Evolutionary conservation across 2,329 filamentous ascomycete species (phyloP).

Genomic region (Xylaria polymorpha): DNA sequence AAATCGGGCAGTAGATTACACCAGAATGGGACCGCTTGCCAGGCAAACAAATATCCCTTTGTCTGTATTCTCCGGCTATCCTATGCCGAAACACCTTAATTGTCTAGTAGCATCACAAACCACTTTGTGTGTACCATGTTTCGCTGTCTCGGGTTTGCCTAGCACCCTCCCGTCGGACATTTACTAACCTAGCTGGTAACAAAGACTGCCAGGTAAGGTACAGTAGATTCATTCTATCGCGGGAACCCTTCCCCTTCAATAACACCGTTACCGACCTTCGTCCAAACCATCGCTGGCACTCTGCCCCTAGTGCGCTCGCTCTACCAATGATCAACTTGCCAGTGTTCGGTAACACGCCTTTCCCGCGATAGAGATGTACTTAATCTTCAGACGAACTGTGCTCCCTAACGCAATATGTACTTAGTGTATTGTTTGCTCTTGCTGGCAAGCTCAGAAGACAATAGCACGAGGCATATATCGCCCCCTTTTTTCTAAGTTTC

Average conservation of each 20-base stretch:
- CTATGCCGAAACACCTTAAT: background rate
- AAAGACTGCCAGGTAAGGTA: background rate
- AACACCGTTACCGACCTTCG: background rate
- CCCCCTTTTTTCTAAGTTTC: background rate
- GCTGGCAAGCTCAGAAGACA: background rate
- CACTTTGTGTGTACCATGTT: background rate
- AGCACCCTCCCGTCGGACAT: background rate
- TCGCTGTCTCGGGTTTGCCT: background rate
- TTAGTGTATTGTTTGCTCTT: background rate
- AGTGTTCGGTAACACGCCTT: background rate
- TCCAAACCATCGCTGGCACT: background rate
- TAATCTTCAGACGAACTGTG: background rate
- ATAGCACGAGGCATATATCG: background rate
- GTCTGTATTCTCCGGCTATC: background rate
- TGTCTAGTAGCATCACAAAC: slow-evolving; percentile 10
- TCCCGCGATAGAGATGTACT: background rate
- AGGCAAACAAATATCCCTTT: slow-evolving; percentile 12
- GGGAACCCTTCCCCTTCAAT: background rate
- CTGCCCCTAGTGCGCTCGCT: background rate
- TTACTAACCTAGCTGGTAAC: background rate
- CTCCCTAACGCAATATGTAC: background rate
- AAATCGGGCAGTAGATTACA: background rate
- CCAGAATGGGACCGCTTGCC: background rate
- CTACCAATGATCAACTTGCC: background rate
- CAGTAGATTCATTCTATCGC: background rate